phyloP scores from a whole-genome alignment of 2,329 filamentous ascomycete genomes.

The Juglanconis sp. region DNA sequence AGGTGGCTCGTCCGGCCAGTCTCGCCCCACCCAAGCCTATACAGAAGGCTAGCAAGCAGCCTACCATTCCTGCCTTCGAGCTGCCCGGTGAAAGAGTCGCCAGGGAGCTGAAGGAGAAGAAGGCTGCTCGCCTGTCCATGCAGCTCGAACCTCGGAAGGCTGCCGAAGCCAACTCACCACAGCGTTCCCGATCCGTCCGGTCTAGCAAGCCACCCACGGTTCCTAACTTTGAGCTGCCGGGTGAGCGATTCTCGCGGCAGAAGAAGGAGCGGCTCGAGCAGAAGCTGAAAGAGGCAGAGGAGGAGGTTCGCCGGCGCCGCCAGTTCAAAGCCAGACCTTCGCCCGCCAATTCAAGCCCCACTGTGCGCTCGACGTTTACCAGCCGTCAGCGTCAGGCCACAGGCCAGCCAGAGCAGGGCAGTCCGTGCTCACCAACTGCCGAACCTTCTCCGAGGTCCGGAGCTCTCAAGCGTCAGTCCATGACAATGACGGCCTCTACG shows the following conservation, averaged over 20 bases:
- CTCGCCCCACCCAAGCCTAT: conserved; percentile 44
- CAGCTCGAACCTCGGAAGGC: conserved; percentile 34
- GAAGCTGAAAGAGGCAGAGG: conserved; percentile 53
- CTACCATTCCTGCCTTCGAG: conserved; percentile 56
- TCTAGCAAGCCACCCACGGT: conserved; percentile 51
- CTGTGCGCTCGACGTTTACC: conserved; percentile 54
- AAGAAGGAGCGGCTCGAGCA: conserved; percentile 56
- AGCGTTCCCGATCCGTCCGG: conserved; percentile 43
- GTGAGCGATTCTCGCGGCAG: conserved; percentile 55
- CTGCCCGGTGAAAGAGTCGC: conserved; percentile 61
- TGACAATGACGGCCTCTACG: conserved; percentile 10
- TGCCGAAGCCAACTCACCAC: conserved; percentile 35
- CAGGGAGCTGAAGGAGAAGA: conserved; percentile 54
- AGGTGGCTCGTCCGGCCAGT: conserved; percentile 35
- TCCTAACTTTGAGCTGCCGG: conserved; percentile 60
- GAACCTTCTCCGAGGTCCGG: conserved; percentile 19
- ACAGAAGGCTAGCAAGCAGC: conserved; percentile 51
- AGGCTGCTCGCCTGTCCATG: conserved; percentile 50
- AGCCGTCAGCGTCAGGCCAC: conserved; percentile 33
- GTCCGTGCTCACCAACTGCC: neutral
- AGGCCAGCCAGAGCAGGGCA: conserved; percentile 3
- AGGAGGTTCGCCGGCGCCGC: conserved; percentile 57
- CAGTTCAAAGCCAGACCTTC: conserved; percentile 63
- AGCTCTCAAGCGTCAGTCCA: conserved; percentile 12
- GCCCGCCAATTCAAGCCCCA: conserved; percentile 37